Evolutionary conservation across 176 grass and related monocot genomes (phyloP).

Genomic region (Poa pratensis): DNA sequence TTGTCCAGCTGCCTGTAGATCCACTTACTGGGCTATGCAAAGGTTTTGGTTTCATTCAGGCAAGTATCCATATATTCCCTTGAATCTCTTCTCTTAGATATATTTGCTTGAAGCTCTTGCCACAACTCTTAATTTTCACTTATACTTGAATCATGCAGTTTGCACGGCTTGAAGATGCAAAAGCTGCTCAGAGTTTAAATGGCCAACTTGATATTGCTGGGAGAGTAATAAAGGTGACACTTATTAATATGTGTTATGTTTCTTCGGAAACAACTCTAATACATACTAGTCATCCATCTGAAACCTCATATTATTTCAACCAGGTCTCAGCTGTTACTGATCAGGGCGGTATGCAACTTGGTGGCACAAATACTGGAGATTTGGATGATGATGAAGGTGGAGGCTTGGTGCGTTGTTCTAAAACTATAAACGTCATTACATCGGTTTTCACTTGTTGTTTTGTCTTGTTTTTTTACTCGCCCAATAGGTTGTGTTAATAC

Average conservation of each 20-base stretch:
- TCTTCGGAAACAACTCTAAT: not conserved
- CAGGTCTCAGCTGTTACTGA: conserved; percentile 98
- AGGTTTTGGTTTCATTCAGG: conserved; percentile 98
- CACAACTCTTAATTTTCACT: conserved; percentile 34
- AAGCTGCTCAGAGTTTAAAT: conserved; percentile 97
- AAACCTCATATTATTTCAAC: conserved; percentile 12
- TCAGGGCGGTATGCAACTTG: conserved; percentile 72
- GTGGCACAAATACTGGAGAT: conserved; percentile 72
- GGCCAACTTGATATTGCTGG: conserved; percentile 98
- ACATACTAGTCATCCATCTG: conserved; percentile 22
- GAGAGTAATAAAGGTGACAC: conserved; percentile 87
- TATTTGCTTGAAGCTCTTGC: conserved; percentile 15
- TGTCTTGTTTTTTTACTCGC: not conserved
- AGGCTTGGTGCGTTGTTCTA: conserved; percentile 72
- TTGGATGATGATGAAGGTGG: conserved; percentile 98
- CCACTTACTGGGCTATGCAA: conserved; percentile 88
- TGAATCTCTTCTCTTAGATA: conserved; percentile 20
- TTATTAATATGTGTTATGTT: conserved; percentile 23
- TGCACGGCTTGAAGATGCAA: conserved; percentile 95
- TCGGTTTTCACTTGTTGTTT: not conserved
- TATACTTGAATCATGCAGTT: conserved; percentile 58
- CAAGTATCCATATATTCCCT: conserved; percentile 22
- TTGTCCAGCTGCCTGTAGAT: conserved; percentile 91
- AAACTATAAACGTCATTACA: not conserved
- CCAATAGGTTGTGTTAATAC: not conserved